These are phyloP conservation scores for Thuja plicata DNA, from an alignment of 83 land plant genomes.

Conservation along the genomic window DNA sequence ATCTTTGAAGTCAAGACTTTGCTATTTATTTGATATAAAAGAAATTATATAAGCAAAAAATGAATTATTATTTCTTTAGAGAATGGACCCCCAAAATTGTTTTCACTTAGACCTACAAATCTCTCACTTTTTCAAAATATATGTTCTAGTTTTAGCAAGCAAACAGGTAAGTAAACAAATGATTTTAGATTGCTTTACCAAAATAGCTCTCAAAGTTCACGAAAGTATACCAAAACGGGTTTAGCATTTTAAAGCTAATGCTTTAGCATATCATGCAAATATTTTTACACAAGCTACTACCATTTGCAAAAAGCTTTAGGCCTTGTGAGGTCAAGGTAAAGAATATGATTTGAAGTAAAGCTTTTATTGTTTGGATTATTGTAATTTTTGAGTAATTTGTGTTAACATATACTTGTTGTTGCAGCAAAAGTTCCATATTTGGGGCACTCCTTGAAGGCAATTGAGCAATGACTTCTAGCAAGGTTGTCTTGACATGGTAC, in stretches of 20 bases:
- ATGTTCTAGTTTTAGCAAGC: not conserved
- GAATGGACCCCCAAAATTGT: not conserved
- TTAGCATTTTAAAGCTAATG: not conserved
- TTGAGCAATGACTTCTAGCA: constrained; percentile 10
- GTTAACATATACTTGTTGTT: not conserved
- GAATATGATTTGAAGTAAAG: not conserved
- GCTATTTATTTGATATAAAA: not conserved
- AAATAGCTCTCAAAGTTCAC: not conserved
- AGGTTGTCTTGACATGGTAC: not conserved
- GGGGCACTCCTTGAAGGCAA: not conserved
- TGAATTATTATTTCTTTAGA: not conserved
- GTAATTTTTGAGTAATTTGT: not conserved
- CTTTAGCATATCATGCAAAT: not conserved
- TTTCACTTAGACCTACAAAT: not conserved
- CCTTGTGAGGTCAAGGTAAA: not conserved
- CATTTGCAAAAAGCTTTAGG: not conserved
- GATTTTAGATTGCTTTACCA: not conserved
- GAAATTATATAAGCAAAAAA: not conserved
- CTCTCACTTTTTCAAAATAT: not conserved
- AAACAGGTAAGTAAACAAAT: not conserved
- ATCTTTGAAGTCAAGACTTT: not conserved
- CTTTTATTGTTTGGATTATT: not conserved
- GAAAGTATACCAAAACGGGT: not conserved
- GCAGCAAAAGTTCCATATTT: not conserved
- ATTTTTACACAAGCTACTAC: not conserved